phyloP scores from a whole-genome alignment of 2,329 filamentous ascomycete genomes.

The Stagonosporopsis vannaccii region DNA sequence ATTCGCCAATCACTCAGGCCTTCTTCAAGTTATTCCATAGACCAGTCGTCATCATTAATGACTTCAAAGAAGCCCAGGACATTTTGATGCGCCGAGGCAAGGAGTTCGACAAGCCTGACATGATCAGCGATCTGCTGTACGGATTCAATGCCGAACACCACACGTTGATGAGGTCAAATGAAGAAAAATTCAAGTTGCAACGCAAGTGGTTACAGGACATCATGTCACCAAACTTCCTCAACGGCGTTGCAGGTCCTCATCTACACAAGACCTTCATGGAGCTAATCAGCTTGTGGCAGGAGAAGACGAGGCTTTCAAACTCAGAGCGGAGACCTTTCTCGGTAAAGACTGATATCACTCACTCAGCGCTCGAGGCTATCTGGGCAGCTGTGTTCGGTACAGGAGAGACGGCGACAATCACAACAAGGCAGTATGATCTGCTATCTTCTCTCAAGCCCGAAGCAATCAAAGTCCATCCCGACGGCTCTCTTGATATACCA shows the following conservation, averaged over 20 bases:
- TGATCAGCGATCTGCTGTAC: constrained; percentile 40
- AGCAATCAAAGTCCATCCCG: neutral
- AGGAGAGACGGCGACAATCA: constrained; percentile 15
- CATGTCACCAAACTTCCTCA: constrained; percentile 50
- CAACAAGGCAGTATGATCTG: constrained; percentile 13
- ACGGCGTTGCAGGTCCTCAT: constrained; percentile 43
- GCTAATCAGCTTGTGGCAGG: constrained; percentile 47
- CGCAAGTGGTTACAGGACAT: constrained; percentile 50
- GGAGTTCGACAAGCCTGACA: constrained; percentile 56
- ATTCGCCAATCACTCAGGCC: constrained; percentile 49
- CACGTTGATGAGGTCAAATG: constrained; percentile 39
- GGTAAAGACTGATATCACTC: constrained; percentile 42
- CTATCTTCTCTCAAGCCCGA: constrained; percentile 1
- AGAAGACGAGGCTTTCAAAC: constrained; percentile 30
- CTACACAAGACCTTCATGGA: constrained; percentile 42
- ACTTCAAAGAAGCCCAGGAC: constrained; percentile 52
- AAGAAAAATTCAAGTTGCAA: constrained; percentile 41
- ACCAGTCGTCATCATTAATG: constrained; percentile 56
- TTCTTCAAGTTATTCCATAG: constrained; percentile 55
- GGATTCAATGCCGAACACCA: constrained; percentile 47
- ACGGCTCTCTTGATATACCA: constrained; percentile 10
- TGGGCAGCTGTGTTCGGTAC: constrained; percentile 22
- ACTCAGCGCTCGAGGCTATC: constrained; percentile 26
- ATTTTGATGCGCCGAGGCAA: constrained; percentile 54
- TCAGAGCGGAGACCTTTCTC: constrained; percentile 33